Evolutionary conservation across 2,329 filamentous ascomycete species (phyloP).

Genomic region (Tolypocladium cylindrosporum): DNA sequence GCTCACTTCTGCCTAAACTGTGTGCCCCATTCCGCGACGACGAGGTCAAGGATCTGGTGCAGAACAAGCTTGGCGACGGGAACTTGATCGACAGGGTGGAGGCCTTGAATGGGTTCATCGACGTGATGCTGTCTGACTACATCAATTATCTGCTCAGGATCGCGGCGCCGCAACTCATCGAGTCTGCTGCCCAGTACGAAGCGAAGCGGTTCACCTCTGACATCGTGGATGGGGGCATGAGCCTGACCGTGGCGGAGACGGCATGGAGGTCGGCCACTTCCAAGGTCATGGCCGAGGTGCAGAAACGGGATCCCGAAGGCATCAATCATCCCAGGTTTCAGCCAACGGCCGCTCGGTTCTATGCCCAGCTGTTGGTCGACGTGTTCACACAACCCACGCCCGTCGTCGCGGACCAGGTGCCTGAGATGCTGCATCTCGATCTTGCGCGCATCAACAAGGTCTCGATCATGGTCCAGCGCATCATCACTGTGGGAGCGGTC

Average conservation of each 20-base stretch:
- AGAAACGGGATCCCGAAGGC: slow-evolving; percentile 59
- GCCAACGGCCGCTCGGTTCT: slow-evolving; percentile 60
- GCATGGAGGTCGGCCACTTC: slow-evolving; percentile 57
- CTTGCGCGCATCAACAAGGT: slow-evolving; percentile 44
- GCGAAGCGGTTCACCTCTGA: slow-evolving; percentile 60
- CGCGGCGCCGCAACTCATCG: slow-evolving; percentile 60
- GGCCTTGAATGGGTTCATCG: slow-evolving; percentile 64
- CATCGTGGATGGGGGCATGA: slow-evolving; percentile 43
- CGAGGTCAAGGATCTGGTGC: slow-evolving; percentile 58
- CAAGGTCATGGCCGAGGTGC: slow-evolving; percentile 55
- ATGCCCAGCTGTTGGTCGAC: slow-evolving; percentile 66
- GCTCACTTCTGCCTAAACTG: slow-evolving; percentile 63
- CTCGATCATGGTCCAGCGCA: slow-evolving; percentile 34
- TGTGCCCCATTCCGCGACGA: slow-evolving; percentile 74
- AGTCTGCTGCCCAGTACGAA: slow-evolving; percentile 64
- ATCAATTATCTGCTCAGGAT: slow-evolving; percentile 71
- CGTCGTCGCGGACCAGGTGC: slow-evolving; percentile 44
- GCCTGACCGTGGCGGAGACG: slow-evolving; percentile 48
- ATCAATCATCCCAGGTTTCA: slow-evolving; percentile 52
- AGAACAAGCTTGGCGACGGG: slow-evolving; percentile 48
- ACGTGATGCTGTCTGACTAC: slow-evolving; percentile 70
- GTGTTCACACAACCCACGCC: slow-evolving; percentile 59
- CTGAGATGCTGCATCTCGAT: slow-evolving; percentile 68
- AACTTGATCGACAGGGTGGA: slow-evolving; percentile 68
- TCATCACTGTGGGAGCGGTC: slow-evolving; percentile 65